These are phyloP conservation scores for Chytriomyces hyalinus DNA, from an alignment of 192 early-diverging fungal genomes.

Conservation along the genomic window DNA sequence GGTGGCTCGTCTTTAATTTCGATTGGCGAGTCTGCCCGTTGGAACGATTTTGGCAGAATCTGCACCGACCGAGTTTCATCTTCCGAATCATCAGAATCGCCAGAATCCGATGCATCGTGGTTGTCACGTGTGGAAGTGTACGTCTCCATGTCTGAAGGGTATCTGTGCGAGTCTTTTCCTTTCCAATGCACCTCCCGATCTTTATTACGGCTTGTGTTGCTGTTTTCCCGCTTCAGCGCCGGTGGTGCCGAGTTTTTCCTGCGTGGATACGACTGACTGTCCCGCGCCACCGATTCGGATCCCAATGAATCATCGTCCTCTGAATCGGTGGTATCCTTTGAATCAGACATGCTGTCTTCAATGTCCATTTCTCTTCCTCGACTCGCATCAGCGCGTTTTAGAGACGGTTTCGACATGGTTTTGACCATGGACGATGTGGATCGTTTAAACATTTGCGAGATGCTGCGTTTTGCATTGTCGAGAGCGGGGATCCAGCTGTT, in stretches of 20 bases:
- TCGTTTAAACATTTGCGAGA: slow-evolving; percentile 10
- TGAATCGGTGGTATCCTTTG: background rate
- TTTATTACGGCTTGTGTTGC: background rate
- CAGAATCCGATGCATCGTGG: background rate
- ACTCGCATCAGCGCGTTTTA: background rate
- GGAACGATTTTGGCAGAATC: background rate
- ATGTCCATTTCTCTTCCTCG: slow-evolving; percentile 4
- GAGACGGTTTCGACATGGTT: background rate
- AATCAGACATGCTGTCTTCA: background rate
- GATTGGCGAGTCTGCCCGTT: background rate
- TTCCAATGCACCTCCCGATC: no score
- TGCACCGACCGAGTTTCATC: background rate
- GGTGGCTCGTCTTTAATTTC: background rate
- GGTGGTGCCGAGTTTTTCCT: no score
- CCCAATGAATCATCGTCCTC: background rate
- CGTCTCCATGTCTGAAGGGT: background rate
- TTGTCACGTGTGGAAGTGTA: no score
- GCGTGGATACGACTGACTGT: background rate
- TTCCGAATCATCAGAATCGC: background rate
- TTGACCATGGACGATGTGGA: background rate
- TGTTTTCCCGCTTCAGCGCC: background rate
- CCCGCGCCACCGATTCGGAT: background rate
- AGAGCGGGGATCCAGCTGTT: background rate
- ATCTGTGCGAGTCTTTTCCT: background rate
- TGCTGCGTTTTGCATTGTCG: background rate